Base-by-base conservation (phyloP, 257 asterid genomes). In the Solanum arcanum region DNA sequence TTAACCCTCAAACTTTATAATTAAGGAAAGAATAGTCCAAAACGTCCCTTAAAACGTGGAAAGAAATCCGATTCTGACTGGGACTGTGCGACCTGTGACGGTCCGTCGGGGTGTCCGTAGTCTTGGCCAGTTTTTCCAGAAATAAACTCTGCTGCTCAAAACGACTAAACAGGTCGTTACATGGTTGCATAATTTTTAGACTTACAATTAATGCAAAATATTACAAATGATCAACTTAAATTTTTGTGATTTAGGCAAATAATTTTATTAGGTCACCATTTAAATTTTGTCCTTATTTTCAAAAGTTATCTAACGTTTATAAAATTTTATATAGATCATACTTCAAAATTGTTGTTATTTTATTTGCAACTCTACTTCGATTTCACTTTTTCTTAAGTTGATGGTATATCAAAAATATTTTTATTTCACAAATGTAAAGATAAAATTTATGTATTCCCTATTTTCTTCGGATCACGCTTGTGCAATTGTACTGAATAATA, bases 391-490 rank as follows among this genome's bases (percentile, higher is more conserved):
- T 7, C 7, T 56, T 56, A 10, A 56, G 64, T 2, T 7, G n/a
- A 18, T 20, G 64, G 1, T 56, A 3, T 52, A 2, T 18, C 3
- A 23, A 5, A 52, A 18, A 6, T 52, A 18, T 20, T 52, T 52
- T 18, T 52, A 52, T 52, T 4, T 52, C 64, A 18, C 1, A 18
- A 52, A 56, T 18, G 0, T 56, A 56, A 52, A 56, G 64, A 56
- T 56, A 9, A 18, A 18, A 56, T 56, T 10, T 56, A 56, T 7
- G 11, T 7, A 56, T 18, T 0, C 7, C 1, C n/a, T 7, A 3
- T 3, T 56, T 0, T 56, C 20, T 9, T 56, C n/a, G 3, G 0
- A 52, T 52, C 11, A 52, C 1, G 3, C 5, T 56, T 0, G 7
- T 18, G 11, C 0, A 56, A 56, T 56, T 56, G 1, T 2, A 56